Conservation (phyloP, 805 yeast species). For the Wickerhamiella australiensis region DNA sequence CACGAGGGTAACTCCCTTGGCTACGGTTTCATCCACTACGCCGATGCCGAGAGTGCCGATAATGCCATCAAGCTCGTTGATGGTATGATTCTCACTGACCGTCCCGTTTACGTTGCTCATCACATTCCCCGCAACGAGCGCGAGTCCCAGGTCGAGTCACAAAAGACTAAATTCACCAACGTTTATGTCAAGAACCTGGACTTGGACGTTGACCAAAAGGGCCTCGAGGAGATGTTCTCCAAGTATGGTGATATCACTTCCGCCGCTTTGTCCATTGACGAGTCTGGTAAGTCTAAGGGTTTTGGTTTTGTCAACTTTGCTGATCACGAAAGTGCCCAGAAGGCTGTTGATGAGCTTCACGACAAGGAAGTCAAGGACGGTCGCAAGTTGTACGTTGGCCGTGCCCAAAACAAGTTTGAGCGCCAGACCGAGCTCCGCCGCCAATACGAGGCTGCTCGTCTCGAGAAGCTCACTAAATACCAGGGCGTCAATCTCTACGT, state of each 20-base stretch:
- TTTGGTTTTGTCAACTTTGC: slow-evolving; percentile 92
- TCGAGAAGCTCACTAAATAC: slow-evolving; percentile 84
- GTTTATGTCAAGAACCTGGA: slow-evolving; percentile 87
- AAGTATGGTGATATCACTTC: slow-evolving; percentile 76
- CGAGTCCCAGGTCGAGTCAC: slow-evolving; percentile 80
- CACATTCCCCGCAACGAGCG: slow-evolving; percentile 90
- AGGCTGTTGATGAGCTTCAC: slow-evolving; percentile 86
- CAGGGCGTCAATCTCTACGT: slow-evolving; percentile 96
- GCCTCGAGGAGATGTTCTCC: slow-evolving; percentile 58
- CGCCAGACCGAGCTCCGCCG: slow-evolving; percentile 90
- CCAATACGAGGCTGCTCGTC: slow-evolving; percentile 83
- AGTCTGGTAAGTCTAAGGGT: slow-evolving; percentile 82
- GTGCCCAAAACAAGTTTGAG: slow-evolving; percentile 98
- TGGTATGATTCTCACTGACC: slow-evolving; percentile 96
- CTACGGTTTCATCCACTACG: slow-evolving; percentile 96
- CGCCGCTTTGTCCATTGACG: slow-evolving; percentile 63
- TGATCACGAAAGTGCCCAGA: slow-evolving; percentile 73
- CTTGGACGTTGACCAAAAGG: slow-evolving; percentile 43
- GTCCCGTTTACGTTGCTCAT: slow-evolving; percentile 89
- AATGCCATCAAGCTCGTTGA: slow-evolving; percentile 95
- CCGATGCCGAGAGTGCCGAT: slow-evolving; percentile 79
- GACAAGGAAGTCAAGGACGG: slow-evolving; percentile 61
- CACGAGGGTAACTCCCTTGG: slow-evolving; percentile 85
- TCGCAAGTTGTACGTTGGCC: slow-evolving; percentile 83
- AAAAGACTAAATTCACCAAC: slow-evolving; percentile 89